A percentile compares a stretch with the other conserved stretches of the same genome.
Evolutionary conservation across 257 asterid species (phyloP).

Genomic region (Ophiorrhiza pumila): DNA sequence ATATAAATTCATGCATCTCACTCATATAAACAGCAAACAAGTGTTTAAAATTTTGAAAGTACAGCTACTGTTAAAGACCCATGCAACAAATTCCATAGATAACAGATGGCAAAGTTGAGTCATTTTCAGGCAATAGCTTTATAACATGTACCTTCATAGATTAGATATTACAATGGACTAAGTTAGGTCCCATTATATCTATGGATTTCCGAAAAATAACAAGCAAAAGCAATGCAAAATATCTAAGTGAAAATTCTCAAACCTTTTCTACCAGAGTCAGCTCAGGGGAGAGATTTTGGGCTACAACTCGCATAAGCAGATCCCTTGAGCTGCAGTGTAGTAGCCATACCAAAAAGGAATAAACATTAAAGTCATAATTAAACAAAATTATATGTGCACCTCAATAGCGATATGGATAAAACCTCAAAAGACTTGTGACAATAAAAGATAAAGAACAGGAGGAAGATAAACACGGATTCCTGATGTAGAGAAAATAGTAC

Average conservation of each 20-base stretch:
- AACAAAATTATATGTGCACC: not conserved
- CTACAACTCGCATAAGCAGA: conserved; percentile 86
- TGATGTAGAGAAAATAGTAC: conserved; percentile 39
- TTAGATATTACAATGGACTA: not conserved
- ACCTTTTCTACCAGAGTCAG: conserved; percentile 92
- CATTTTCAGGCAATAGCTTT: not conserved
- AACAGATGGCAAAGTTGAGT: not conserved
- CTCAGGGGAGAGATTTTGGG: conserved; percentile 85
- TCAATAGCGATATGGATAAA: not conserved
- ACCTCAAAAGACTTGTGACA: not conserved
- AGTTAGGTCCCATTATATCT: not conserved
- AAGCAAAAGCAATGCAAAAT: not conserved
- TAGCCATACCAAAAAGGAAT: conserved; percentile 27
- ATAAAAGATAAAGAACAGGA: not conserved
- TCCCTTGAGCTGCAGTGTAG: conserved; percentile 71
- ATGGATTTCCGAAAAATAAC: not conserved
- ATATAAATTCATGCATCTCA: not conserved
- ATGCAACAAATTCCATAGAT: not conserved
- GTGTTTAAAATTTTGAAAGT: not conserved
- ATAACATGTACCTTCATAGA: not conserved
- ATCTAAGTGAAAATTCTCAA: not conserved
- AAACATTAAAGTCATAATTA: not conserved
- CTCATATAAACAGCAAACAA: not conserved
- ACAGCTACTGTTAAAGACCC: not conserved
- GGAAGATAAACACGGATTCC: not conserved